A percentile compares a stretch with the other conserved stretches of the same genome.
phyloP scores from a whole-genome alignment of 352 stramenopile species.

The Elongisporangium anandrum region DNA sequence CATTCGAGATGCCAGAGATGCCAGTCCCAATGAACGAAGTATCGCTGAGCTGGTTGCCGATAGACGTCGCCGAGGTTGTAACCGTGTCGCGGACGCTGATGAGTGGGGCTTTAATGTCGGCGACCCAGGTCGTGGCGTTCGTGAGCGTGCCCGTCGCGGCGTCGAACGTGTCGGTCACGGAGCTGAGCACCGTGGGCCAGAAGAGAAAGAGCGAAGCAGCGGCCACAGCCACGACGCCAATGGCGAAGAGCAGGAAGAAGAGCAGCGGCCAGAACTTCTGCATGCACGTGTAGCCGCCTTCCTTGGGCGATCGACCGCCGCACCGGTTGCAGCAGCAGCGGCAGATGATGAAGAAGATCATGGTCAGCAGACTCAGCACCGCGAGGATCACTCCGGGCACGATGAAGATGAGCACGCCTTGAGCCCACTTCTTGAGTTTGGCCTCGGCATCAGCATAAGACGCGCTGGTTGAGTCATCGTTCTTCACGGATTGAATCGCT shows the following conservation, averaged over 20 bases:
- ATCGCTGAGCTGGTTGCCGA: constrained; percentile 23
- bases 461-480: constrained; percentile 25
- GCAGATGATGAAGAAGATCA: constrained; percentile 70
- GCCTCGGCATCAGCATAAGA: constrained; percentile 19
- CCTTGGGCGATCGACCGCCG: constrained; percentile 40
- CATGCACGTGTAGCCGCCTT: constrained; percentile 63
- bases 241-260: constrained; percentile 59
- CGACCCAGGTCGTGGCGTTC: constrained; percentile 36
- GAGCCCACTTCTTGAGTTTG: constrained; percentile 41
- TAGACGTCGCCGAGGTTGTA: constrained; percentile 15
- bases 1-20: constrained; percentile 15
- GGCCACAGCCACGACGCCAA: constrained; percentile 41
- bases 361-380: constrained; percentile 57
- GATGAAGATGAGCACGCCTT: constrained; percentile 47
- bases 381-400: constrained; percentile 51
- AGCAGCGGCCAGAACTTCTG: constrained; percentile 63
- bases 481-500: constrained; percentile 27
- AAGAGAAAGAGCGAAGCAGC: constrained; percentile 45
- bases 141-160: constrained; percentile 28
- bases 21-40: constrained; percentile 48
- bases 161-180: constrained; percentile 43
- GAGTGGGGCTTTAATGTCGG: constrained; percentile 32
- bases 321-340: constrained; percentile 77
- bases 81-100: constrained; percentile 40
- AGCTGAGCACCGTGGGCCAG: constrained; percentile 37